Evolutionary conservation across 192 early-diverging fungal species (phyloP), one percentile per base, ranked within the genome.

Genomic region (Entophlyctis luteolus): DNA sequence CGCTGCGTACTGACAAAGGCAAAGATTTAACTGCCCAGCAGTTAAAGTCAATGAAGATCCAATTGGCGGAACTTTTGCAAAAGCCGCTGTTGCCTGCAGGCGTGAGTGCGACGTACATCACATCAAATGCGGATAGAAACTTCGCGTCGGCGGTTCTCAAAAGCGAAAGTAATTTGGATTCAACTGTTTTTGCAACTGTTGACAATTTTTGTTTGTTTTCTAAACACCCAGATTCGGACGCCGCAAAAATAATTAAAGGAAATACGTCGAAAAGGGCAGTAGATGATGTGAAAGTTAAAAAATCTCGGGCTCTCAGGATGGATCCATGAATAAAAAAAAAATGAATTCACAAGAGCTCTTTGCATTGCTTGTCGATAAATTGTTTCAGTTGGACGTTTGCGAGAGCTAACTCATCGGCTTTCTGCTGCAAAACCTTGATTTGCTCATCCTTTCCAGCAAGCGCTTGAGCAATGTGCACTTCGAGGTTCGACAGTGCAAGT

Each of bases 331-430:
- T n/a, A n/a, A n/a, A n/a, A n/a, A n/a, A n/a, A n/a, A n/a, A n/a
- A n/a, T n/a, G n/a, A n/a, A 55, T 29, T 63, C 36, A 63, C 10
- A 81, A 60, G 18, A 81, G 53, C 49, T 82, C 79, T 56, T 67
- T 72, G 31, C 84, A 52, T 63, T 84, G 80, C 54, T 80, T 56
- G 45, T 85, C 84, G 2, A 85, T 77, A 27, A 83, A 62, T 35
- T 54, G 22, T 46, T 79, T 77, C 27, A 85, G 62, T 53, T 84
- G 76, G 25, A 25, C 37, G 55, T 74, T 79, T 14, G 62, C 18
- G 12, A 75, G 62, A 4, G 38, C 32, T 52, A 79, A 35, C 22
- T 83, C 84, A 25, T 82, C 74, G 18, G 70, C 48, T 48, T 84
- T 75, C 0, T 55, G n/a, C 46, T 69, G 60, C 29, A 85, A 56